phyloP scores from a whole-genome alignment of 495 filamentous ascomycete genomes.

The Tuber aestivum region DNA sequence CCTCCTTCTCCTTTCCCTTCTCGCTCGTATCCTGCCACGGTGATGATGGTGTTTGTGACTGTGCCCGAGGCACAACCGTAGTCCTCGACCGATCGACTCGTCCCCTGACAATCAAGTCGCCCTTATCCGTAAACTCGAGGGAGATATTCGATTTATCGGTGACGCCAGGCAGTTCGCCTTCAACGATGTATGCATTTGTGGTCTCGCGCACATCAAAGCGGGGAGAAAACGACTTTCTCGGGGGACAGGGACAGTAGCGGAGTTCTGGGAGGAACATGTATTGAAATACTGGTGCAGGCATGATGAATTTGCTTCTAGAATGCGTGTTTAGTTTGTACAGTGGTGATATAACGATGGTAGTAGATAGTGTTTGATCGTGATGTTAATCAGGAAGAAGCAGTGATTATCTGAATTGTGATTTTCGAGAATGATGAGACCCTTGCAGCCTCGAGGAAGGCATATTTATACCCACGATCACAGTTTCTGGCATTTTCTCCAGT shows the following conservation, averaged over 20 bases:
- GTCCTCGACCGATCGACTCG: slow-evolving; percentile 55
- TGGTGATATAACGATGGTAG: not conserved
- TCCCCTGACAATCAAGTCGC: slow-evolving; percentile 71
- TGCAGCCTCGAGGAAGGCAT: not conserved
- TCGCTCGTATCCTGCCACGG: slow-evolving; percentile 20
- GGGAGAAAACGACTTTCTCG: slow-evolving; percentile 54
- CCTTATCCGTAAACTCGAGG: slow-evolving; percentile 77
- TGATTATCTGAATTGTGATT: slow-evolving; percentile 20
- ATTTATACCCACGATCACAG: slow-evolving; percentile 6
- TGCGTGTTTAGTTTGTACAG: slow-evolving; percentile 5
- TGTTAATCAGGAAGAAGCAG: not conserved
- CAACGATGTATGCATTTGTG: slow-evolving; percentile 63
- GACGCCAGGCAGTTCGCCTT: slow-evolving; percentile 83
- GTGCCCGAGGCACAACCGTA: not conserved
- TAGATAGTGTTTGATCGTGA: slow-evolving; percentile 5
- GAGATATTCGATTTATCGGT: slow-evolving; percentile 61
- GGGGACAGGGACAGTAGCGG: slow-evolving; percentile 19
- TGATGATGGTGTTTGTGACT: slow-evolving; percentile 32
- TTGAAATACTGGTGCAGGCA: slow-evolving; percentile 23
- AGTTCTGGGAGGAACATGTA: slow-evolving; percentile 4
- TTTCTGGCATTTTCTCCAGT: slow-evolving; percentile 17
- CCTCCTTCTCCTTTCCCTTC: slow-evolving; percentile 15
- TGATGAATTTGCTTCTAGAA: not conserved
- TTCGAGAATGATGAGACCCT: slow-evolving; percentile 6
- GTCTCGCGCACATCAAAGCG: slow-evolving; percentile 77